These are phyloP conservation scores for Podaxis sp. DNA, from an alignment of 768 basidiomycete genomes.

Conservation along the genomic window DNA sequence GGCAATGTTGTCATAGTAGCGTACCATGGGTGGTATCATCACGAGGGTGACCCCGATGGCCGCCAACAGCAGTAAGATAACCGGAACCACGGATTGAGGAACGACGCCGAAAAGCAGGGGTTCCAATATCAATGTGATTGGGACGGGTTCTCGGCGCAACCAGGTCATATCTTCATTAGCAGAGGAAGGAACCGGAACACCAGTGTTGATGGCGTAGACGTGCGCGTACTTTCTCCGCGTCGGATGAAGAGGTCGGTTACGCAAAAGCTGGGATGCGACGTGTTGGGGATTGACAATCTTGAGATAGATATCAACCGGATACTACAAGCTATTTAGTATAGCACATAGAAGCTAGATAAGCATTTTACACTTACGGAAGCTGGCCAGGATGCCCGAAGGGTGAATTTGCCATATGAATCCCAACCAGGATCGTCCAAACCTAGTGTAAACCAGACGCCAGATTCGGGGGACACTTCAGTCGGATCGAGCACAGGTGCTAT, in stretches of 20 bases:
- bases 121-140: slow-evolving; percentile 53
- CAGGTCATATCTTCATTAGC: slow-evolving; percentile 14
- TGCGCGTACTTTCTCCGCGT: slow-evolving; percentile 49
- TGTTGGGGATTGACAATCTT: slow-evolving; percentile 27
- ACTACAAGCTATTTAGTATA: slow-evolving; percentile 13
- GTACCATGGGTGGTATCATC: not conserved
- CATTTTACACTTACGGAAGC: slow-evolving; percentile 39
- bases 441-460: slow-evolving; percentile 43
- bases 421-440: slow-evolving; percentile 39
- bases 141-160: slow-evolving; percentile 28
- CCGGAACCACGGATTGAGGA: slow-evolving; percentile 47
- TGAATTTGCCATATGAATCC: slow-evolving; percentile 39
- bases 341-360: not conserved
- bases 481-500: slow-evolving; percentile 18
- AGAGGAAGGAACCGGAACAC: slow-evolving; percentile 40
- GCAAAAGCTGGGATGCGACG: slow-evolving; percentile 12
- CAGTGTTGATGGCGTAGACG: slow-evolving; percentile 48
- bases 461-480: slow-evolving; percentile 28
- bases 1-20: not conserved
- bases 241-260: slow-evolving; percentile 3
- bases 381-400: slow-evolving; percentile 52
- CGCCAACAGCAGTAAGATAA: slow-evolving; percentile 25
- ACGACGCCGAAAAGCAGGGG: slow-evolving; percentile 56
- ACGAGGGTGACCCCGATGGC: slow-evolving; percentile 11
- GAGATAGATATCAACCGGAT: slow-evolving; percentile 25